Conservation (phyloP, 768 basidiomycete species). For the Kwoniella botswanensis region DNA sequence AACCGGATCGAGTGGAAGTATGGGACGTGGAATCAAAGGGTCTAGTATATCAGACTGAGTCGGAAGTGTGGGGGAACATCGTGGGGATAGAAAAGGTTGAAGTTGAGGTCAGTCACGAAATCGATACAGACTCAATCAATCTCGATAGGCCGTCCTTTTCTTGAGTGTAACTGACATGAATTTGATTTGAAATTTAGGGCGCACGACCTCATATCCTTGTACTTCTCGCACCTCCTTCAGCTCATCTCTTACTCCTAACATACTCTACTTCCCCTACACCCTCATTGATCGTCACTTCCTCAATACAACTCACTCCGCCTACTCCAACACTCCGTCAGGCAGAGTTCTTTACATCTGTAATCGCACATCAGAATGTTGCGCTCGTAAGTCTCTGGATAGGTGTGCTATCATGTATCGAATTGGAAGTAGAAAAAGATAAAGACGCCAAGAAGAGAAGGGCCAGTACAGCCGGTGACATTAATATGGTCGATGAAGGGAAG, state of each 20-base stretch:
- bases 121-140: neutral
- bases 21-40: constrained; percentile 44
- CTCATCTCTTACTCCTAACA: constrained; percentile 49
- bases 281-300: constrained; percentile 35
- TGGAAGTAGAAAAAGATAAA: constrained; percentile 52
- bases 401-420: constrained; percentile 52
- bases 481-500: constrained; percentile 26
- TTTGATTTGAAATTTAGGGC: constrained; percentile 17
- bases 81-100: constrained; percentile 48
- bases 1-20: constrained; percentile 52
- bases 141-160: neutral
- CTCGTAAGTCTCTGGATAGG: constrained; percentile 55
- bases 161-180: neutral
- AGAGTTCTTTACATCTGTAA: constrained; percentile 52
- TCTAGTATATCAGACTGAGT: constrained; percentile 34
- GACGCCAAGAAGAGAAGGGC: constrained; percentile 31
- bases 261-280: constrained; percentile 22
- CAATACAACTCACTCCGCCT: constrained; percentile 42
- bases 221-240: constrained; percentile 50
- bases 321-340: constrained; percentile 49
- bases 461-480: constrained; percentile 21
- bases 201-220: constrained; percentile 50
- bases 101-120: constrained; percentile 32
- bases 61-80: constrained; percentile 55
- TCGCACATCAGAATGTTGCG: constrained; percentile 40